Conservation (phyloP, 345 rosid genomes). For the Turnera subulata region DNA sequence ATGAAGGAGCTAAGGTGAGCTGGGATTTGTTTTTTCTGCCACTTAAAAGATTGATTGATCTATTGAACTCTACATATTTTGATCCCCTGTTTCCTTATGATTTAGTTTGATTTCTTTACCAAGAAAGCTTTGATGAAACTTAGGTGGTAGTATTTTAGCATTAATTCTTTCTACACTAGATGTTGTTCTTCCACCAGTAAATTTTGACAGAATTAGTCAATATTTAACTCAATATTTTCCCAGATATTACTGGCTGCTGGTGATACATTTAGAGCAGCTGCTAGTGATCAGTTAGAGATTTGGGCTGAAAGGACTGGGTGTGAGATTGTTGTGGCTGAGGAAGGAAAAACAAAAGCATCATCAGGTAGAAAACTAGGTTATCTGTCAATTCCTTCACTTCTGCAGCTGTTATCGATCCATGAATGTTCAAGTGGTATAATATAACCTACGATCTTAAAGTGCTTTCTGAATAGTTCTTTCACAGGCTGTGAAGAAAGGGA, state of each 20-base stretch:
- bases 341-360: slow-evolving; percentile 80
- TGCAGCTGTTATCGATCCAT: not conserved
- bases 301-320: slow-evolving; percentile 96
- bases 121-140: too few relatives aligned
- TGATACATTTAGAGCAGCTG: slow-evolving; percentile 98
- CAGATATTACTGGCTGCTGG: slow-evolving; percentile 97
- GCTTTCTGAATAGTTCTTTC: slow-evolving; percentile 78
- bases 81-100: too few relatives aligned
- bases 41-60: too few relatives aligned
- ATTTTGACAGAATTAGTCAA: too few relatives aligned
- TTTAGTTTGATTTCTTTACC: too few relatives aligned
- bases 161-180: too few relatives aligned
- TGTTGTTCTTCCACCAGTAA: too few relatives aligned
- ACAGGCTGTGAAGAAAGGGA: slow-evolving; percentile 89
- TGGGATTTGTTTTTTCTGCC: slow-evolving; percentile 15
- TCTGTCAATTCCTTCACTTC: slow-evolving; percentile 6
- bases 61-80: too few relatives aligned
- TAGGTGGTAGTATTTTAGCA: too few relatives aligned
- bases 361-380: slow-evolving; percentile 45
- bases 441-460: slow-evolving; percentile 42
- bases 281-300: slow-evolving; percentile 92
- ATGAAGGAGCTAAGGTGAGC: slow-evolving; percentile 76
- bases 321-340: slow-evolving; percentile 76
- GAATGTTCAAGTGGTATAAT: slow-evolving; percentile 3
- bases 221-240: slow-evolving; percentile 9